Evolutionary conservation across 2,329 filamentous ascomycete genomes (phyloP).

Genomic region (Fusarium sp.): DNA sequence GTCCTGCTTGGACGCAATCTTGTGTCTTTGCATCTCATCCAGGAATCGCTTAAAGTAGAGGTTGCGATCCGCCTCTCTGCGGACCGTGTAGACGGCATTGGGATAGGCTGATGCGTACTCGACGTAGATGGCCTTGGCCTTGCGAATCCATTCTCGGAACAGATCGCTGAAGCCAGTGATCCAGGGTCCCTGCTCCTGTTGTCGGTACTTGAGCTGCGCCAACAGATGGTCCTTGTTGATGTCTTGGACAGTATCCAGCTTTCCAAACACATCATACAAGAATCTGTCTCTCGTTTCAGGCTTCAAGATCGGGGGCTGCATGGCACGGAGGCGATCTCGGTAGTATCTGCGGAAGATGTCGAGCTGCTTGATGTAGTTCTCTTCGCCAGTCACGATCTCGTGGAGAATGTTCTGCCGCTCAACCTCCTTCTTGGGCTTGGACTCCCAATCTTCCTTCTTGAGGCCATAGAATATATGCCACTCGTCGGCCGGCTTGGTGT

Average conservation of each 20-base stretch:
- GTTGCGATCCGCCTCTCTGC: conserved; percentile 87
- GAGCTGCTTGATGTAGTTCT: conserved; percentile 89
- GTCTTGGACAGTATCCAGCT: conserved; percentile 86
- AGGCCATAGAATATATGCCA: conserved; percentile 93
- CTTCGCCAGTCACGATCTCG: conserved; percentile 94
- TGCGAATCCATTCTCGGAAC: conserved; percentile 98
- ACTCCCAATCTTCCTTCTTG: conserved; percentile 79
- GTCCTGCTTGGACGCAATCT: conserved; percentile 82
- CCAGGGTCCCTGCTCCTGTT: conserved; percentile 97
- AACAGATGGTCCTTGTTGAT: conserved; percentile 94
- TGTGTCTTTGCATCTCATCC: conserved; percentile 82
- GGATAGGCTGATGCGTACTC: conserved; percentile 93
- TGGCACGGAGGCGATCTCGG: conserved; percentile 79
- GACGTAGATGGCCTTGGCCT: conserved; percentile 88
- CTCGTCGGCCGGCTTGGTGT: conserved; percentile 76
- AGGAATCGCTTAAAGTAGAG: conserved; percentile 88
- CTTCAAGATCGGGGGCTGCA: conserved; percentile 83
- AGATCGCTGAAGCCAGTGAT: conserved; percentile 95
- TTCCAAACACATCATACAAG: conserved; percentile 87
- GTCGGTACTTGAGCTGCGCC: conserved; percentile 94
- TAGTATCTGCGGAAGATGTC: conserved; percentile 89
- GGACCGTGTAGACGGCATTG: conserved; percentile 83
- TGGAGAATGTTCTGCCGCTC: conserved; percentile 94
- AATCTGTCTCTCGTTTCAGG: conserved; percentile 85
- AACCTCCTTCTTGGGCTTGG: conserved; percentile 84